Percentiles rank a stretch among this genome's conserved stretches.
Conservation (phyloP, 306 rosid genomes). For the Lotus japonicus region DNA sequence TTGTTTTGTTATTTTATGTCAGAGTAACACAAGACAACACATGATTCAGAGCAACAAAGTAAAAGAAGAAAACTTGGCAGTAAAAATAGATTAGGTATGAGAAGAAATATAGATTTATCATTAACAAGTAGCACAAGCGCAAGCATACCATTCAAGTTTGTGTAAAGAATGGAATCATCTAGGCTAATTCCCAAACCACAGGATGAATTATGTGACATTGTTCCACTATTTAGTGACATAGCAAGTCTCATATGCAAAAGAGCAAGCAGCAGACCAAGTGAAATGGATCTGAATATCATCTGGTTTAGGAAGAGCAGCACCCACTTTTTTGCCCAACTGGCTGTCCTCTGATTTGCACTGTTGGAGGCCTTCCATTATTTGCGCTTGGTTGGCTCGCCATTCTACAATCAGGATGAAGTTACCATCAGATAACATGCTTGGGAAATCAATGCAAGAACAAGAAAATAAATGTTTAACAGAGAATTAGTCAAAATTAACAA, state of each 20-base stretch:
- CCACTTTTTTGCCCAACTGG: constrained; percentile 51
- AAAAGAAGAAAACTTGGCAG: not conserved
- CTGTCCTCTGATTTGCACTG: constrained; percentile 50
- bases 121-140: constrained; percentile 28
- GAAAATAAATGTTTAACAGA: not conserved
- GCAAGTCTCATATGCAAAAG: constrained; percentile 24
- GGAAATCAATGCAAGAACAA: not conserved
- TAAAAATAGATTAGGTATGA: not conserved
- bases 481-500: not conserved
- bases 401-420: constrained; percentile 23
- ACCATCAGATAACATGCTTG: not conserved
- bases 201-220: constrained; percentile 19
- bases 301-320: constrained; percentile 42
- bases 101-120: constrained; percentile 23
- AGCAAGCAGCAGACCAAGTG: constrained; percentile 19
- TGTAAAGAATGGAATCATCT: constrained; percentile 37
- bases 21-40: not conserved
- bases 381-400: constrained; percentile 46
- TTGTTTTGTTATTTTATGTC: not conserved
- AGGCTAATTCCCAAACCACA: constrained; percentile 35
- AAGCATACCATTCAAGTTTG: constrained; percentile 31
- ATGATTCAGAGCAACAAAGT: not conserved
- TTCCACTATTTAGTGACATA: constrained; percentile 26
- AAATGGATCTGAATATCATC: constrained; percentile 1
- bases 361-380: constrained; percentile 41